These are phyloP conservation scores for Jamesozyma spencerorum DNA, from an alignment of 805 yeast genomes.

Conservation along the genomic window DNA sequence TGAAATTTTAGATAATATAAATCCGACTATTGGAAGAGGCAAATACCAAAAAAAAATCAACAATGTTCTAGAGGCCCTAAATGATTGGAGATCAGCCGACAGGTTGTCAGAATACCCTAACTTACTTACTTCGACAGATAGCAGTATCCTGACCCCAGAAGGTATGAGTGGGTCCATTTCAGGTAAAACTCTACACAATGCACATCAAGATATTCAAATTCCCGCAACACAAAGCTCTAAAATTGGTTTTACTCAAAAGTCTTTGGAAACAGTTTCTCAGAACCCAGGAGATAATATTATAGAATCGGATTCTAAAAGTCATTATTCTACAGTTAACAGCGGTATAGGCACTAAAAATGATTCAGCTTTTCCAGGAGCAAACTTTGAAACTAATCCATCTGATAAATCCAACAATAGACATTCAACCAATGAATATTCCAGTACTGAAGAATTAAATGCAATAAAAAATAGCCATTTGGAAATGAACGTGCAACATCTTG, in stretches of 20 bases:
- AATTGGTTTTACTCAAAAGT: background rate
- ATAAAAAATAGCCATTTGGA: too few species aligned
- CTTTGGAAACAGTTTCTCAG: background rate
- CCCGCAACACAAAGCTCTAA: slow-evolving; percentile 10
- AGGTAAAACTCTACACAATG: background rate
- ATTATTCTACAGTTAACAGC: too few species aligned
- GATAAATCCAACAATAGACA: too few species aligned
- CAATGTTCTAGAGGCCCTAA: background rate
- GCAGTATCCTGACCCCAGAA: background rate
- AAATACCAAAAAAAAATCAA: background rate
- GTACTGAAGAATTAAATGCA: too few species aligned
- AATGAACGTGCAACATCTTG: background rate
- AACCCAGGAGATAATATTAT: background rate
- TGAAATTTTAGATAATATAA: background rate
- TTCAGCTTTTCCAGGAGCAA: too few species aligned
- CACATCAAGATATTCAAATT: slow-evolving; percentile 7
- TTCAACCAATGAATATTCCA: too few species aligned
- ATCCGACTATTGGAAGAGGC: background rate
- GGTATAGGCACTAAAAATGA: too few species aligned
- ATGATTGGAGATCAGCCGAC: background rate
- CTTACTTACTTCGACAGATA: background rate
- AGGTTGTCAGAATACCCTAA: background rate
- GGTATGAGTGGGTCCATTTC: background rate
- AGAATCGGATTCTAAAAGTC: background rate
- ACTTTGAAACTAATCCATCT: too few species aligned